Evolutionary conservation across 345 rosid species (phyloP), one percentile per base, ranked within the genome.

Genomic region (Luvunga scandens): DNA sequence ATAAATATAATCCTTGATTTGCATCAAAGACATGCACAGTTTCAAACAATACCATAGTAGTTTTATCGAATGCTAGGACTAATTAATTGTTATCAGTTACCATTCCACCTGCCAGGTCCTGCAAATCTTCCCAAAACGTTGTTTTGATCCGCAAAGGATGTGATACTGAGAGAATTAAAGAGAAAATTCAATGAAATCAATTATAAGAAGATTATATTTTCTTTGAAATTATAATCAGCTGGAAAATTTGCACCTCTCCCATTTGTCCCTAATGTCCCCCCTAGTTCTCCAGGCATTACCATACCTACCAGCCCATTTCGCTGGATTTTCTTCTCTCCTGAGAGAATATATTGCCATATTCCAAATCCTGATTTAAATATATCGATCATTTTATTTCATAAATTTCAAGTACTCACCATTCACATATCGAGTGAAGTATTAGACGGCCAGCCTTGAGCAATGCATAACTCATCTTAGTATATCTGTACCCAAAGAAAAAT

Each of bases 221-320:
- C 14, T 61, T 4, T 14, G 31, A 48, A 59, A 42, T 9, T 56
- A 66, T 50, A 45, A 69, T 28, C 75, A 61, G 48, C 27, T 27
- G 28, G 36, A 34, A 39, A 21, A 25, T 60, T 60, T 25, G 30
- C 25, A 90, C 93, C 89, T 84, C 8, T 77, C 74, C 88, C 85
- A 86, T 6, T 72, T 65, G 82, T 88, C 87, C 22, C 73, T 57
- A 72, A 87, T 87, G 71, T 88, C 91, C 25, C 87, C 89, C 1
- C 90, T 88, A 18, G 93, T 90, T 82, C 93, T 87, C 91, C 93
- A 90, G 69, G 86, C 74, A 77, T 87, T 87, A 60, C 93, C 90
- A 6, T 83, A 75, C 24, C 7, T 30, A 50, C 81, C 71, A 1
- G 90, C 93, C 93, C 90, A 90, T 73, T 62, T 86, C 53, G 88